Base-by-base conservation (phyloP, 495 filamentous ascomycete genomes). In the Penicillium pancosmium region DNA sequence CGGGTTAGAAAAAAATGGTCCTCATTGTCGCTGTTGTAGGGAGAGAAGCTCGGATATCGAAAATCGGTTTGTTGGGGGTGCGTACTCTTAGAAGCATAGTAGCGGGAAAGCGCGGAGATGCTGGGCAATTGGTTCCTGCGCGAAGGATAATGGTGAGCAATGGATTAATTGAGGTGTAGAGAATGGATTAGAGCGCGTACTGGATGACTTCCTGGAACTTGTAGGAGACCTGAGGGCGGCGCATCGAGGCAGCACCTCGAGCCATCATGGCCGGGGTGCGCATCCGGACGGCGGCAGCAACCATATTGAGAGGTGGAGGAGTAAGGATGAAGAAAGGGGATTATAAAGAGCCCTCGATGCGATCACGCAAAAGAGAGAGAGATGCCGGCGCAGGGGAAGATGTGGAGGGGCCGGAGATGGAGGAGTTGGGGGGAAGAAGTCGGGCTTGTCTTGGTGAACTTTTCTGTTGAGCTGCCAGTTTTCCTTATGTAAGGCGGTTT, bases 21-120 rank as follows among this genome's bases (percentile, higher is more conserved):
- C 41, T 9, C 15, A n/a, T 44, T 16, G 13, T 13, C 7, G 41
- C 5, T 2, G 41, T 44, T 44, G 41, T 44, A 6, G n/a, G 40
- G 23, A 40, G 52, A 51, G 54, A 33, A 40, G 49, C 31, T 57
- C 43, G 46, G 36, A 38, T 6, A 9, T 31, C 4, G 34, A 35
- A 40, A 50, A 50, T 60, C 58, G 4, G 27, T 31, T 31, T 31
- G 54, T 54, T 56, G 34, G 56, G 66, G 41, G 16, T 51, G 59
- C 80, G 72, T 82, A 91, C 88, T 85, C 82, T 91, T 91, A 33
- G 87, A 88, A 69, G 88, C 88, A 82, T 91, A 91, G 74, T 80
- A 90, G 71, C 88, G 79, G 58, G 85, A 81, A 65, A 91, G 80
- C 54, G 85, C 85, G 49, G 84, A 82, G 57, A 86, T 69, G 27